phyloP scores from a whole-genome alignment of 1,139 yeast genomes.

The Debaryomyces sp. region DNA sequence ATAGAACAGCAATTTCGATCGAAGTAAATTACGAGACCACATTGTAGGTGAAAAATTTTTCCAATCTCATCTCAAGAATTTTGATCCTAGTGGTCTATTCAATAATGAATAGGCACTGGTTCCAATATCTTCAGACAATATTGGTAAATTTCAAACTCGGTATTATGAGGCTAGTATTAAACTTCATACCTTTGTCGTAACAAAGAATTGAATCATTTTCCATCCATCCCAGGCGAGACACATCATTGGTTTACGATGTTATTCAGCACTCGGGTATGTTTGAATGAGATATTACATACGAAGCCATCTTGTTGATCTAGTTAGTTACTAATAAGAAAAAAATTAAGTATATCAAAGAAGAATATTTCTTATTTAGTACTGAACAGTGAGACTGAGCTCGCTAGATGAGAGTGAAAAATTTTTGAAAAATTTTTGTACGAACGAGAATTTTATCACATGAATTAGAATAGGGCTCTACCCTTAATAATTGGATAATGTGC shows the following conservation, averaged over 20 bases:
- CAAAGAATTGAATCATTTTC: conserved; percentile 6
- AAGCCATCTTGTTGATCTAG: conserved; percentile 2
- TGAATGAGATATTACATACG: conserved; percentile 3
- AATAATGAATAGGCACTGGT: background rate
- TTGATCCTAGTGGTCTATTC: background rate
- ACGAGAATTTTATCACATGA: background rate
- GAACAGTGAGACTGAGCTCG: background rate
- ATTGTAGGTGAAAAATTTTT: background rate
- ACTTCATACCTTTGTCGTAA: conserved; percentile 4
- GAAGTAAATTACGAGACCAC: background rate
- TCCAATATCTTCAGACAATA: background rate
- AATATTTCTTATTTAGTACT: conserved; percentile 5
- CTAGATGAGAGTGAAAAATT: conserved; percentile 1
- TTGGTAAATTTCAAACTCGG: background rate
- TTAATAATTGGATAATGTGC: background rate
- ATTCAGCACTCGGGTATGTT: conserved; percentile 4
- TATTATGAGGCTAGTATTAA: background rate
- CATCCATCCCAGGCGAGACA: conserved; percentile 4
- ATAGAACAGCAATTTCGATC: conserved; percentile 1
- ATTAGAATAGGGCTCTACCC: background rate
- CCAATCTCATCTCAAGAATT: background rate
- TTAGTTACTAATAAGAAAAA: background rate
- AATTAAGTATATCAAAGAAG: background rate
- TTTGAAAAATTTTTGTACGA: conserved; percentile 1
- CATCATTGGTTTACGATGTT: background rate